phyloP scores from a whole-genome alignment of 371 early-diverging fungal species.

The Actinomortierella ambigua region DNA sequence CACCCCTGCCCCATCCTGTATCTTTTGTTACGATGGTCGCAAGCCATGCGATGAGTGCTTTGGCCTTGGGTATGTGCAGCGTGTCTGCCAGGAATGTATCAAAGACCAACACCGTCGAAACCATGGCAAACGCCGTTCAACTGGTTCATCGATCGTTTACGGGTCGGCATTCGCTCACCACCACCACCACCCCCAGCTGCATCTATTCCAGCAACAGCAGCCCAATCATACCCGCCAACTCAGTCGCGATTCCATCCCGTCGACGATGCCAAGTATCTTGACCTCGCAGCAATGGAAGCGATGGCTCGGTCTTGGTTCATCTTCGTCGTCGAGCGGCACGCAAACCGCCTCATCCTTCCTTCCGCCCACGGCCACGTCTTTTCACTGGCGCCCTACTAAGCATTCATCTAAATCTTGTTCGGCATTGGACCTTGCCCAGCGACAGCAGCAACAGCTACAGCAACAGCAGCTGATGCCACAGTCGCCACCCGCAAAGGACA shows the following conservation, averaged over 20 bases:
- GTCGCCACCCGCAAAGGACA: not conserved
- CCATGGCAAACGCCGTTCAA: not conserved
- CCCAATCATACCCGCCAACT: conserved; percentile 4
- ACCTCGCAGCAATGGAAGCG: too few relatives aligned
- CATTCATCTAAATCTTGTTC: too few relatives aligned
- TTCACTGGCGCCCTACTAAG: too few relatives aligned
- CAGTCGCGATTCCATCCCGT: too few relatives aligned
- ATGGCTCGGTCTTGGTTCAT: too few relatives aligned
- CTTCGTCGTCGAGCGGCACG: too few relatives aligned
- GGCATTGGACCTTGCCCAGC: not conserved
- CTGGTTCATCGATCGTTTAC: too few relatives aligned
- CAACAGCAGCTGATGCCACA: not conserved
- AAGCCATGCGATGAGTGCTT: conserved; percentile 41
- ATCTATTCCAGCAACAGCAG: not conserved
- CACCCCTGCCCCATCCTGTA: conserved; percentile 10
- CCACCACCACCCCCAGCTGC: not conserved
- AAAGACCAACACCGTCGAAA: conserved; percentile 24
- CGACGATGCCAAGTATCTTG: too few relatives aligned
- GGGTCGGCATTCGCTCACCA: not conserved
- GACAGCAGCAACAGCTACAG: not conserved
- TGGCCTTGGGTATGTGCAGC: conserved; percentile 38
- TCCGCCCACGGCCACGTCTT: too few relatives aligned
- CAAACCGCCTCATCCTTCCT: too few relatives aligned
- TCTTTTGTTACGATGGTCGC: conserved; percentile 37
- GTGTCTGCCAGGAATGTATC: conserved; percentile 39